Conservation (phyloP, 2,329 filamentous ascomycete species). For the Atkinsonella texensis region DNA sequence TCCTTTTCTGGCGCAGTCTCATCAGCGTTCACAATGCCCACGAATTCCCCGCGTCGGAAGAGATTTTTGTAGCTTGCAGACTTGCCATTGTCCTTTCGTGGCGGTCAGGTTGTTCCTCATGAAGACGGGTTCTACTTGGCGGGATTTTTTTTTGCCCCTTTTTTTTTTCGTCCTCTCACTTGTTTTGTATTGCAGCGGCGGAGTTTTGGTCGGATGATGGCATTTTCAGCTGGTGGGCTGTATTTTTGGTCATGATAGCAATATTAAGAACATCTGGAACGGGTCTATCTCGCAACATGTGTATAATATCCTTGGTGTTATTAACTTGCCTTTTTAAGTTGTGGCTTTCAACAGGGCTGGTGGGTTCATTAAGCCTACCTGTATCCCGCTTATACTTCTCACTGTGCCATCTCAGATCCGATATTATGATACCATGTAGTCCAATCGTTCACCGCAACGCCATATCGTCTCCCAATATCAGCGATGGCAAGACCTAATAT, state of each 20-base stretch:
- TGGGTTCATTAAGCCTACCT: no score
- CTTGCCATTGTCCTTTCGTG: background rate
- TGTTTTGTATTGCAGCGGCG: conserved; percentile 17
- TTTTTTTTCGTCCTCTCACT: conserved; percentile 9
- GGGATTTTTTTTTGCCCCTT: conserved; percentile 9
- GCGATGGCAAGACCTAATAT: no score
- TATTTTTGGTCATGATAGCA: background rate
- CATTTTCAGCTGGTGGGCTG: conserved; percentile 15
- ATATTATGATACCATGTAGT: background rate
- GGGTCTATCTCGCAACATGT: background rate
- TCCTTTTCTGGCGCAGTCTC: no score
- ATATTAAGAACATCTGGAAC: background rate
- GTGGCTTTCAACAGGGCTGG: no score
- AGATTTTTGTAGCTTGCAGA: no score
- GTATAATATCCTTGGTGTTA: no score
- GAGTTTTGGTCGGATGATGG: conserved; percentile 19
- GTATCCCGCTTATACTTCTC: background rate
- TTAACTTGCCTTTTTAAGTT: no score
- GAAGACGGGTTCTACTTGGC: conserved; percentile 13
- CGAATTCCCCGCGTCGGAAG: no score
- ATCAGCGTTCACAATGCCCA: no score
- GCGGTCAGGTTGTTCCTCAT: background rate
- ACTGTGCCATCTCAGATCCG: background rate
- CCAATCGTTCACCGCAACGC: background rate
- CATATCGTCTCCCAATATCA: background rate